These are phyloP conservation scores for Brassica cretica DNA, from an alignment of 345 rosid species.

Conservation along the genomic window DNA sequence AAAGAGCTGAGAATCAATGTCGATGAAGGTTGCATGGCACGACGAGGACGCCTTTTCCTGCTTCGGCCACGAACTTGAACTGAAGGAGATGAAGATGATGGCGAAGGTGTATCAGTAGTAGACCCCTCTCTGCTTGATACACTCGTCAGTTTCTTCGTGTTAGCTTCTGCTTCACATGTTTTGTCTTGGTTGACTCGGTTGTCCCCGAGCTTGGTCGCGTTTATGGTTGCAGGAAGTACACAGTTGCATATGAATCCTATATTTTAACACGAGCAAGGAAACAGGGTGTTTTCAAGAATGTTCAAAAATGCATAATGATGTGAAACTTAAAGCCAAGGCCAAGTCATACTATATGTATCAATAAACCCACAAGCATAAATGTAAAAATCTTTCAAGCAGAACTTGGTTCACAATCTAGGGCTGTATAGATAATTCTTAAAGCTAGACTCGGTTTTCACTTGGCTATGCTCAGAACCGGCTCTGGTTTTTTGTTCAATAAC, in stretches of 20 bases:
- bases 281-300: slow-evolving; percentile 20
- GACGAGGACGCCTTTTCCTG: slow-evolving; percentile 59
- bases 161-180: slow-evolving; percentile 57
- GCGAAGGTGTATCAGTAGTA: slow-evolving; percentile 55
- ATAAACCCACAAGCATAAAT: slow-evolving; percentile 16
- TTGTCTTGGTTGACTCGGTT: slow-evolving; percentile 62
- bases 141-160: slow-evolving; percentile 60
- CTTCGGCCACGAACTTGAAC: slow-evolving; percentile 66
- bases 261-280: slow-evolving; percentile 7
- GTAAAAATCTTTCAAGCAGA: background rate
- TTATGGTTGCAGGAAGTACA: slow-evolving; percentile 81
- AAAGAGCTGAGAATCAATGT: slow-evolving; percentile 53
- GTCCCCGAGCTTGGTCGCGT: slow-evolving; percentile 59
- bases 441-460: background rate
- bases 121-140: slow-evolving; percentile 48
- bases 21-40: slow-evolving; percentile 57
- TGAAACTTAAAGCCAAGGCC: background rate
- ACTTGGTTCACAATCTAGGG: background rate
- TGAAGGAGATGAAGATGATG: slow-evolving; percentile 63
- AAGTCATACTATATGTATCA: background rate
- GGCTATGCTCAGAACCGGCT: background rate
- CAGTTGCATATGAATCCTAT: slow-evolving; percentile 89
- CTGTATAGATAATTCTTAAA: background rate
- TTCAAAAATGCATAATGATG: slow-evolving; percentile 8
- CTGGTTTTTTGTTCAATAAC: background rate